Evolutionary conservation across 2,329 filamentous ascomycete species (phyloP).

Genomic region (Alternaria postmessia): DNA sequence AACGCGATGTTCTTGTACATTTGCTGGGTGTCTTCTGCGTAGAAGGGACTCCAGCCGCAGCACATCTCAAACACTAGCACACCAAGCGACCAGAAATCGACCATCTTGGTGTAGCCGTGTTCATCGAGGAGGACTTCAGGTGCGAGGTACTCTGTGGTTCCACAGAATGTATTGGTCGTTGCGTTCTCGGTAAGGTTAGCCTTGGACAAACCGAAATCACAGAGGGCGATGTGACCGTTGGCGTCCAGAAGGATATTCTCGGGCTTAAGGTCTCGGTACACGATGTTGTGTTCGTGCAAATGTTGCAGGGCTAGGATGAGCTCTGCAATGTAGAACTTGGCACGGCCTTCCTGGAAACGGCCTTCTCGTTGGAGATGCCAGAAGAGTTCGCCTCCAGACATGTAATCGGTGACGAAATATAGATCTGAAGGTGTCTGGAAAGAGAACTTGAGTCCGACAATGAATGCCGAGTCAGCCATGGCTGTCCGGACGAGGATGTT

Average conservation of each 20-base stretch:
- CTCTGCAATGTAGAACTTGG: constrained; percentile 99
- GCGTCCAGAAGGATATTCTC: constrained; percentile 97
- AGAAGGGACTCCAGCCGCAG: constrained; percentile 99
- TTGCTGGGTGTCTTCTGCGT: constrained; percentile 97
- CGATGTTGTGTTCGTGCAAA: constrained; percentile 95
- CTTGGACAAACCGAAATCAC: constrained; percentile 97
- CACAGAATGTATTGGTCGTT: constrained; percentile 98
- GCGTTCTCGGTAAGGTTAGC: constrained; percentile 96
- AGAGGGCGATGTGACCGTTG: constrained; percentile 96
- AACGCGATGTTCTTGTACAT: constrained; percentile 99
- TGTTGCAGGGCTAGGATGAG: constrained; percentile 95
- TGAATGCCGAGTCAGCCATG: constrained; percentile 94
- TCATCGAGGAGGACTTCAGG: constrained; percentile 96
- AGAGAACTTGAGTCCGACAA: constrained; percentile 97
- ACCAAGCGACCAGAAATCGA: constrained; percentile 98
- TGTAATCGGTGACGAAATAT: constrained; percentile 98
- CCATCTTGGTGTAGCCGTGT: constrained; percentile 99
- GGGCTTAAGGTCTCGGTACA: constrained; percentile 96
- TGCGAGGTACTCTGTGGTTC: constrained; percentile 95
- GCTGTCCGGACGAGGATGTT: constrained; percentile 97
- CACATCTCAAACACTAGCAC: constrained; percentile 99
- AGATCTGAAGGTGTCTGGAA: constrained; percentile 97
- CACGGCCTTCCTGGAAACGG: constrained; percentile 90
- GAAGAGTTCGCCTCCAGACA: constrained; percentile 98
- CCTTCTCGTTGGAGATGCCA: constrained; percentile 99